A percentile compares a stretch with the other conserved stretches of the same genome.
Conservation (phyloP, 1,139 yeast genomes). For the Blastobotrys serpentis region DNA sequence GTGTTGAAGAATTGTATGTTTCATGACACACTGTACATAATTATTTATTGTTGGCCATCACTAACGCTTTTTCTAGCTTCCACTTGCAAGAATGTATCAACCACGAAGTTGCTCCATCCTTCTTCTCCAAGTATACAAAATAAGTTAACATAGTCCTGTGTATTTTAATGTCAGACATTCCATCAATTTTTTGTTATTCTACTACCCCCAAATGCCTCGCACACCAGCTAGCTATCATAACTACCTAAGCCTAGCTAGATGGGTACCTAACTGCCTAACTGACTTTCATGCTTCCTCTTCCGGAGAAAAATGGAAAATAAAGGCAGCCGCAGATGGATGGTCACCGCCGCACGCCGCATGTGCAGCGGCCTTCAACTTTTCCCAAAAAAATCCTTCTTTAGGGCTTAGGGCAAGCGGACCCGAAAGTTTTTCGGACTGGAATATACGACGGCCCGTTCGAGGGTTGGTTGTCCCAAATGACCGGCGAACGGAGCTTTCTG, state of each 20-base stretch:
- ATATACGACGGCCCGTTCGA: slow-evolving; percentile 1
- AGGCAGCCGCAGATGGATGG: no score
- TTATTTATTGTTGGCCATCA: no score
- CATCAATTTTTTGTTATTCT: neutral
- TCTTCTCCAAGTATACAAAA: slow-evolving; percentile 60
- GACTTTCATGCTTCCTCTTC: no score
- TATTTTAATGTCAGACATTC: slow-evolving; percentile 7
- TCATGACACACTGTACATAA: neutral
- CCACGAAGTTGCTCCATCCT: slow-evolving; percentile 89
- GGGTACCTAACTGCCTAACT: no score
- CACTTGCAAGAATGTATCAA: slow-evolving; percentile 92
- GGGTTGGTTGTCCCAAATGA: slow-evolving; percentile 4
- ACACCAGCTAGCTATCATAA: no score
- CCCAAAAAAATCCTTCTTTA: neutral
- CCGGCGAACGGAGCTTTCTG: slow-evolving; percentile 2
- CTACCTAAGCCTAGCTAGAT: no score
- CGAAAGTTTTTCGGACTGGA: slow-evolving; percentile 4
- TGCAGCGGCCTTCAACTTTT: neutral
- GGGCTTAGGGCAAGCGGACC: no score
- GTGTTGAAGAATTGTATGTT: slow-evolving; percentile 79
- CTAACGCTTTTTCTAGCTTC: slow-evolving; percentile 54
- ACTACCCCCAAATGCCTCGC: no score
- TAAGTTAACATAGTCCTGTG: slow-evolving; percentile 12
- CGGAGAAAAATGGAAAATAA: no score
- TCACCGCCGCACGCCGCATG: no score